Evolutionary conservation across 768 basidiomycete genomes (phyloP).

Genomic region (Auricularia sp.): DNA sequence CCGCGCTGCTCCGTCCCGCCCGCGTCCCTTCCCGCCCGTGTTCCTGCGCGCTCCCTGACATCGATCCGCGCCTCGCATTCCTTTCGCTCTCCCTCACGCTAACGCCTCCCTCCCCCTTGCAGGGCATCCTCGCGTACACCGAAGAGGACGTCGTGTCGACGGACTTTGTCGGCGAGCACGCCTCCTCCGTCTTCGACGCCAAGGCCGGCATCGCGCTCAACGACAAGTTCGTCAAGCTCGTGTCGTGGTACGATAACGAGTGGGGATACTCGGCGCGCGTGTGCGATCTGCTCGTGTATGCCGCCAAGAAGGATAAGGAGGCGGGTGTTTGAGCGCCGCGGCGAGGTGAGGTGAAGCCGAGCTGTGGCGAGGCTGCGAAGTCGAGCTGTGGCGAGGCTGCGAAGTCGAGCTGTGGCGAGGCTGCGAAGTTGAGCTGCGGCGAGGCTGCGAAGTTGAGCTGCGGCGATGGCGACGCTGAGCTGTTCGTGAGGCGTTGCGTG

Average conservation of each 20-base stretch:
- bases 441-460: no score
- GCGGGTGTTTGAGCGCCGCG: not conserved
- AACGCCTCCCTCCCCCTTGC: no score
- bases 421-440: no score
- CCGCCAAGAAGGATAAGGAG: constrained; percentile 58
- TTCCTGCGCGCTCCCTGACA: not conserved
- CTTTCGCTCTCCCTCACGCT: constrained; percentile 11
- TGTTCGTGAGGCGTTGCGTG: no score
- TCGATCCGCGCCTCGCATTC: not conserved
- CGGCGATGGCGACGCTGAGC: no score
- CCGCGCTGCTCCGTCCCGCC: no score
- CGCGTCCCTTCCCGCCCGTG: no score
- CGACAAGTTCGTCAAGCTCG: constrained; percentile 89
- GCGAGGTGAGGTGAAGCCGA: not conserved
- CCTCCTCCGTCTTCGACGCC: constrained; percentile 91
- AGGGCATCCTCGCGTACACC: constrained; percentile 81
- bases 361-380: no score
- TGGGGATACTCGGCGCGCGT: constrained; percentile 93
- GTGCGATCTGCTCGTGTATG: constrained; percentile 76
- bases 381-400: no score
- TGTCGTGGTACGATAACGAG: constrained; percentile 93
- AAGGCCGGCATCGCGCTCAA: constrained; percentile 87
- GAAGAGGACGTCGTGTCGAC: constrained; percentile 90
- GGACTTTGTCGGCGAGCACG: constrained; percentile 73
- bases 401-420: no score